Base-by-base conservation (phyloP, 495 filamentous ascomycete species). In the Friedmanniomyces endolithicus region DNA sequence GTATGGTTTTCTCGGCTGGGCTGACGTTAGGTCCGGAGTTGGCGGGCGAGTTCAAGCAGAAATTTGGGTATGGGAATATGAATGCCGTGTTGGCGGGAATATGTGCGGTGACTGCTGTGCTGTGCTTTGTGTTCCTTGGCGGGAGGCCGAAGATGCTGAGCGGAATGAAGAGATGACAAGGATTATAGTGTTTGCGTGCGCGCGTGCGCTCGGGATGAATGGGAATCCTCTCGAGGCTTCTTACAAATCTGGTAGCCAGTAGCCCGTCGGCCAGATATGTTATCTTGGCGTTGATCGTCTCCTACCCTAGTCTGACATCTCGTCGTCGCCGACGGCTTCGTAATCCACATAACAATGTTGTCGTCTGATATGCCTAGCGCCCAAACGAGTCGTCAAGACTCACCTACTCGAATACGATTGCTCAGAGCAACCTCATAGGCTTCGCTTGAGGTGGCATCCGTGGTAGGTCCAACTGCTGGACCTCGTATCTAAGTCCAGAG, bases 41-140 rank as follows among this genome's bases (percentile, higher is more conserved):
- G 3, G 68, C 69, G 1, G 78, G 76, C 0, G 52, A 47, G 6
- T 55, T 80, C 53, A 78, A 70, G 49, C 72, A 78, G 31, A 54
- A 43, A 8, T 66, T 79, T 35, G 78, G 77, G 1, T 80, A 78
- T 59, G 76, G 78, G 17, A 74, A 79, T 59, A 81, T 81, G 78
- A 79, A 77, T 61, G 62, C 71, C 6, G 70, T 77, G 9, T 56
- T 79, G 34, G 78, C 73, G 2, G 65, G 59, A 0, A 55, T 78
- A 24, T 72, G 70, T 56, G 65, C 60, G n/a, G 39, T 71, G 2
- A 75, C 72, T 7, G 69, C 76, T 20, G 55, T 64, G 19, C 50
- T 76, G n/a, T 71, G 69, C 11, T 72, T 70, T 54, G 45, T 76
- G 17, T 75, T 68, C 43, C 63, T 81, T 48, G 78, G 75, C 0